These are phyloP conservation scores for Candida arabinofermentans DNA, from an alignment of 805 yeast species.

Conservation along the genomic window DNA sequence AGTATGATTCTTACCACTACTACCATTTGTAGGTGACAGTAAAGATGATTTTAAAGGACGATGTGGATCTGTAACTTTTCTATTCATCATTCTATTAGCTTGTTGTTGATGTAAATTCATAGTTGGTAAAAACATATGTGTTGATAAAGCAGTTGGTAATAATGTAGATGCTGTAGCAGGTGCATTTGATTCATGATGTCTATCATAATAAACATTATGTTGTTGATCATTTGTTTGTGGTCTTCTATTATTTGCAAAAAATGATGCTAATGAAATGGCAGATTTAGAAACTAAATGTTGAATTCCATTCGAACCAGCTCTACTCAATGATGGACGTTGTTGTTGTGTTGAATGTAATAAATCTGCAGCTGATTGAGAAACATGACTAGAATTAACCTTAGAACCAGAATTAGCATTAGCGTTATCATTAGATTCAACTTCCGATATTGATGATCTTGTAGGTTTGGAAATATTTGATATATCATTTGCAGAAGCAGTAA, in stretches of 20 bases:
- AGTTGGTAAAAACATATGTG: constrained; percentile 59
- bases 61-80: background rate
- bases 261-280: constrained; percentile 36
- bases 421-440: background rate
- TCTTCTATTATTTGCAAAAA: constrained; percentile 34
- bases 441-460: constrained; percentile 3
- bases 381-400: background rate
- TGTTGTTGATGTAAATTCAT: constrained; percentile 26
- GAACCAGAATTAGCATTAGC: background rate
- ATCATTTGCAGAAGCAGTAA: constrained; percentile 19
- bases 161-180: constrained; percentile 58
- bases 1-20: too few species aligned
- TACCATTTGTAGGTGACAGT: background rate
- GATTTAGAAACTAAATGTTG: constrained; percentile 35
- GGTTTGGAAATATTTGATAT: constrained; percentile 15
- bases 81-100: constrained; percentile 1
- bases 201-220: constrained; percentile 23
- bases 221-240: constrained; percentile 18
- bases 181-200: constrained; percentile 47
- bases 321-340: constrained; percentile 11
- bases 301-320: constrained; percentile 12
- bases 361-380: background rate
- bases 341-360: constrained; percentile 4
- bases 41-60: background rate
- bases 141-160: constrained; percentile 56